phyloP scores from a whole-genome alignment of 1,284 basidiomycete genomes.

The Ceratobasidium sp. region DNA sequence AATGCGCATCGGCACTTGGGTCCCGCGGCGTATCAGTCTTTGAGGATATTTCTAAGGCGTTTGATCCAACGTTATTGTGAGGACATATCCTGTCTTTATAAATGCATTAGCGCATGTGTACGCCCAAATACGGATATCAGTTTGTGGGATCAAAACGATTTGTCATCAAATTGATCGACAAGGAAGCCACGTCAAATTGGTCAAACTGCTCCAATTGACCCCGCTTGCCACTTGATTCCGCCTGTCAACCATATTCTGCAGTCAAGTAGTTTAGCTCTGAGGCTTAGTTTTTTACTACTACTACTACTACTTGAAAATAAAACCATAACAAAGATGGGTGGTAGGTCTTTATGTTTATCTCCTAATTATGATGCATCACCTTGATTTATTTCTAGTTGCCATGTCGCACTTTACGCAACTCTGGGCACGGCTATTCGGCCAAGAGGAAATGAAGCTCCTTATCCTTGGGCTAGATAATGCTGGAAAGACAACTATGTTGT shows the following conservation, averaged over 20 bases:
- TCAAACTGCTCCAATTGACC: neutral
- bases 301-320: too few relatives aligned
- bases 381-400: neutral
- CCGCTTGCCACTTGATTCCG: constrained; percentile 11
- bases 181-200: constrained; percentile 17
- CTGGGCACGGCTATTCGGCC: constrained; percentile 42
- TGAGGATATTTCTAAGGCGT: constrained; percentile 57
- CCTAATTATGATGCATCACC: neutral
- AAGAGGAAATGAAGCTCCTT: constrained; percentile 43
- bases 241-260: neutral
- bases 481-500: constrained; percentile 43
- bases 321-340: constrained; percentile 13
- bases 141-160: constrained; percentile 18
- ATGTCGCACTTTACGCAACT: constrained; percentile 40
- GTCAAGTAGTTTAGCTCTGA: neutral
- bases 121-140: neutral
- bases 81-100: neutral
- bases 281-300: neutral
- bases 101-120: too few relatives aligned
- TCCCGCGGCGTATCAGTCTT: constrained; percentile 72
- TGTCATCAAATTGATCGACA: constrained; percentile 35
- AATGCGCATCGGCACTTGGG: constrained; percentile 77
- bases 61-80: neutral
- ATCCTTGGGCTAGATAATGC: constrained; percentile 45
- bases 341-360: neutral